A percentile compares a stretch with the other conserved stretches of the same genome.
phyloP scores from a whole-genome alignment of 139 green algal genomes.

The Chlorella sorokiniana region DNA sequence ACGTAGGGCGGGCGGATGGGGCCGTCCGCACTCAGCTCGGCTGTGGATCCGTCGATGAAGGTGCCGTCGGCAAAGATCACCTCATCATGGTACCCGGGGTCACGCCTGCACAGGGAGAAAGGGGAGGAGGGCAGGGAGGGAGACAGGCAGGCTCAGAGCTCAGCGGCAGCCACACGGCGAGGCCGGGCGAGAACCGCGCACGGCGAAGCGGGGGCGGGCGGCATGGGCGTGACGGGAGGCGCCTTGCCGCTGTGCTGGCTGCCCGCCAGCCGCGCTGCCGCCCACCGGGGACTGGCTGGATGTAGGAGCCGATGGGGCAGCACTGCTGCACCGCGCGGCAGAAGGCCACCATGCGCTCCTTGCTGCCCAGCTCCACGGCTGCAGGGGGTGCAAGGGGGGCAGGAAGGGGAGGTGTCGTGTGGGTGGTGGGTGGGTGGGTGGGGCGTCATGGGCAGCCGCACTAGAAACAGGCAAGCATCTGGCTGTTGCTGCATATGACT shows the following conservation, averaged over 20 bases:
- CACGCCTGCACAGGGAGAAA: conserved; percentile 56
- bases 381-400: conserved; percentile 25
- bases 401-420: neutral
- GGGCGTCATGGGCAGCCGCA: neutral
- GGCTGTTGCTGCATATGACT: neutral
- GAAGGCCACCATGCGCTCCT: conserved; percentile 81
- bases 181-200: too few relatives aligned
- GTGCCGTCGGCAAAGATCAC: conserved; percentile 97
- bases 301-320: conserved; percentile 89
- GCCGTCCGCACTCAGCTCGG: conserved; percentile 90
- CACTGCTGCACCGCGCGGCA: conserved; percentile 80
- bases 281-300: conserved; percentile 80
- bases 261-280: neutral
- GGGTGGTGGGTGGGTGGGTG: neutral
- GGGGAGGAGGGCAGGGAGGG: neutral
- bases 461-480: neutral
- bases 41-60: conserved; percentile 94
- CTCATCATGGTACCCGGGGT: conserved; percentile 89
- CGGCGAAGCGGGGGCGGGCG: neutral
- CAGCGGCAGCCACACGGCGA: neutral
- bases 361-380: conserved; percentile 76
- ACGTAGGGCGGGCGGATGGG: conserved; percentile 88
- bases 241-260: neutral
- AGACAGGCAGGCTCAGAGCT: neutral
- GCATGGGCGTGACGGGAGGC: neutral